Base-by-base conservation (phyloP, 495 filamentous ascomycete genomes). In the Aspergillus heteromorphus region DNA sequence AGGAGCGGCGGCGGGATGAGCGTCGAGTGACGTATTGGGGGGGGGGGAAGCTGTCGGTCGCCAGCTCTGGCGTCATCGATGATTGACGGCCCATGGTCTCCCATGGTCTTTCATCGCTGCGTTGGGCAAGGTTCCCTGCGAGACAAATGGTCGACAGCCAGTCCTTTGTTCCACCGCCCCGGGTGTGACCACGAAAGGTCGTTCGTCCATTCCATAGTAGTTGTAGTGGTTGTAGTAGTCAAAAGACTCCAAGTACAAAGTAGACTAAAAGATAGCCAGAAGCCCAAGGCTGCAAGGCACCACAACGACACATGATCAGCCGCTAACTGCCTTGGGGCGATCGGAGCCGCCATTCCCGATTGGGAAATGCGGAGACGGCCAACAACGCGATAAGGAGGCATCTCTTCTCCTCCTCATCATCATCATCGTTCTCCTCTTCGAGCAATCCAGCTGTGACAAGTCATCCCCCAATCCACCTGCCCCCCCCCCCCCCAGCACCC, bases 11-110 rank as follows among this genome's bases (percentile, higher is more conserved):
- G 51, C 63, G 38, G 61, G 58, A 72, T 76, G 71, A 74, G 72
- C 61, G 51, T 49, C 60, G 55, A 68, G 69, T 76, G 73, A 76
- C 73, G 71, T 76, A 74, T 60, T 67, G 59, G 56, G 61, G 64
- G 54, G 49, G 51, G 34, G 19, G 21, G 40, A 23, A 34, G 38
- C 48, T 48, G 52, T 49, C 19, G 41, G 40, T 50, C 47, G 14
- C 40, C 48, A 36, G 48, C 40, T 40, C 53, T 62, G 58, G 60
- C 58, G 65, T 62, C 65, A 65, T 59, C 59, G 49, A 60, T 48
- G 40, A 49, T 47, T 47, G 43, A 25, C 30, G 20, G 51, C 54
- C 45, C 40, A 52, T 48, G 51, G 51, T 30, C 40, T 40, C 11
- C 48, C 48, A 54, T 48, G 50, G 45, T 49, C 42, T 18, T 43